Evolutionary conservation across 495 filamentous ascomycete genomes (phyloP), one percentile per base, ranked within the genome.

Genomic region (Lophium mytilinum): DNA sequence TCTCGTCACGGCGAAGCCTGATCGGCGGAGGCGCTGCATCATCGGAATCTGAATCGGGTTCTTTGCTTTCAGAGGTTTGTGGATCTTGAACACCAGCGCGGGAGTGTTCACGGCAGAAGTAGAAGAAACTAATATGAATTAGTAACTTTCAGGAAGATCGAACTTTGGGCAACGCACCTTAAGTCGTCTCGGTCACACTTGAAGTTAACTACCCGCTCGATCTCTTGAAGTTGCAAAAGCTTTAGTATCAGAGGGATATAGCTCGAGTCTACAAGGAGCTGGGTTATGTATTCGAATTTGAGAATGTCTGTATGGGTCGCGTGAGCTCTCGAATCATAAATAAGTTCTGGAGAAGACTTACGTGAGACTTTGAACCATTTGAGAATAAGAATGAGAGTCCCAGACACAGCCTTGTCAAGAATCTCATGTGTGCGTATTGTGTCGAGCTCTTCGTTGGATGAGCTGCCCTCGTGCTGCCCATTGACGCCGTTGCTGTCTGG

Each of bases 351-450:
- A 33, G 46, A 54, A 34, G 12, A 75, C 88, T 74, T 73, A 95
- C 91, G 92, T 57, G 89, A 95, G 60, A 92, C 76, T 69, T 96
- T 94, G 67, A 97, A 89, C 93, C 93, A 98, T 72, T 96, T 97
- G 52, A 97, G 69, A 21, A 98, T 68, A 30, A 95, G 80, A 35
- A 97, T 71, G 42, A 97, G 71, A 56, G 90, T 84, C 0, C 86
- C 91, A 37, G 89, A 92, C 7, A 95, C 84, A 3, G 91, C 92
- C 71, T 98, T 98, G 30, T 82, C 83, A 15, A 85, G 84, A 51
- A 97, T 93, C 66, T 98, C 93, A 41, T 90, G 80, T 34, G 81
- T 79, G 42, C 93, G 80, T 30, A 87, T 75, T 39, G 83, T 84
- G 71, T 96, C 89, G 6, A 93, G 70, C 56, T 96, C 89, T 45